Evolutionary conservation across 2,329 filamentous ascomycete species (phyloP), one percentile per base, ranked within the genome.

Genomic region (Bipolaris sorokiniana): DNA sequence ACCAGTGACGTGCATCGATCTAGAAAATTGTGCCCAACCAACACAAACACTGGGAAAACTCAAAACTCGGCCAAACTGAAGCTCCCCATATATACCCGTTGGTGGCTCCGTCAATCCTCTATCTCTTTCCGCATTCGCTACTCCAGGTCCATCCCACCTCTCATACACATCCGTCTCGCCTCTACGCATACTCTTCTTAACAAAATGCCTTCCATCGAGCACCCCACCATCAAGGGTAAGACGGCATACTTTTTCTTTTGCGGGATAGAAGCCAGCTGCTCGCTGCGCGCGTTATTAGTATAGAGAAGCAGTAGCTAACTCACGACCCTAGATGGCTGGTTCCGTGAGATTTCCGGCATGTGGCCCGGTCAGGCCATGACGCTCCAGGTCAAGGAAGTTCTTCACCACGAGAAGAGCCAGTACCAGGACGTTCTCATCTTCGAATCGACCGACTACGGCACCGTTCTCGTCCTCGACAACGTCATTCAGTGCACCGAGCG

Each of bases 331-430:
- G 95, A 98, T 97, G 95, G 94, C 83, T 99, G 95, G 95, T 99
- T 99, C 90, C 91, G 92, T 80, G 95, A 99, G 84, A 93, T 97
- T 82, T 96, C 91, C 71, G 84, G 95, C 77, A 98, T 99, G 94
- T 99, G 95, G 95, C 94, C 95, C 63, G 92, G 95, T 78, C 95
- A 98, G 84, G 95, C 95, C 78, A 98, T 98, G 94, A 97, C 91
- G 70, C 89, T 77, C 62, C 74, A 77, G 66, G 95, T 99, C 81
- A 94, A 99, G 80, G 91, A 97, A 84, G 89, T 99, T 75, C 85
- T 99, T 63, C 93, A 97, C 86, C 94, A 98, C 84, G 95, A 99
- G 84, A 98, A 97, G 88, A 95, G 90, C 85, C 84, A 96, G 84
- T 99, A 97, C 84, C 95, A 99, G 82, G 95, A 99, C 77, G 94